phyloP scores from a whole-genome alignment of 768 basidiomycete genomes.

The Sarcomyxa edulis region DNA sequence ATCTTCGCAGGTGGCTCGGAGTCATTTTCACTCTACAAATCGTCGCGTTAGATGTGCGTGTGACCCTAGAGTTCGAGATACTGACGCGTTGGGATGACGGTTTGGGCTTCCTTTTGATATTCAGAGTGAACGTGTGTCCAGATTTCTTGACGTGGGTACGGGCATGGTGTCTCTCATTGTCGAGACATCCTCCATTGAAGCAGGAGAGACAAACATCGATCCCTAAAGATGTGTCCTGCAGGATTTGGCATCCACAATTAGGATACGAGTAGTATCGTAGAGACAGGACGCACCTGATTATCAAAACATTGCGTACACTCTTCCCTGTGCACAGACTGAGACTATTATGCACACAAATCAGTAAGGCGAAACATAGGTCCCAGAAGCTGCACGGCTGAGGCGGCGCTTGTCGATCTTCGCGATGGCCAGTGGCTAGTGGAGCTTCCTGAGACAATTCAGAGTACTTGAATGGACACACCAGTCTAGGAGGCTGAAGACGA shows the following conservation, averaged over 20 bases:
- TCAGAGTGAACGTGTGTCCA: constrained; percentile 73
- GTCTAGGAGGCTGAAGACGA: constrained; percentile 47
- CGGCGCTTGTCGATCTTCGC: no score
- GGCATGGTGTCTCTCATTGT: constrained; percentile 62
- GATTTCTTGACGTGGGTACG: constrained; percentile 65
- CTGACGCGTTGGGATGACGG: constrained; percentile 61
- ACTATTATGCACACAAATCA: no score
- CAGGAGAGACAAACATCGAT: constrained; percentile 88
- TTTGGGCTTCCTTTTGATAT: constrained; percentile 71
- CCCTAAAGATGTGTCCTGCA: constrained; percentile 67
- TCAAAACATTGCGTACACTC: constrained; percentile 99
- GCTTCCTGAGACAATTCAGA: no score
- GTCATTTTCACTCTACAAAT: constrained; percentile 56
- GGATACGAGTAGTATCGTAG: background rate
- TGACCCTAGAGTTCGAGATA: constrained; percentile 11
- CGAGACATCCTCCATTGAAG: constrained; percentile 90
- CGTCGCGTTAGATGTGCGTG: background rate
- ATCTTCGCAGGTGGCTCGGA: constrained; percentile 88
- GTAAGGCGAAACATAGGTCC: no score
- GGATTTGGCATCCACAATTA: constrained; percentile 3
- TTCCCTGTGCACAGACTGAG: constrained; percentile 78
- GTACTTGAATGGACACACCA: no score
- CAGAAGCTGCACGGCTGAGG: no score
- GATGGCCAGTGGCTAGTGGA: no score
- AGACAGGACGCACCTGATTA: constrained; percentile 55